Base-by-base conservation (phyloP, 106 monocot species). In the Dendrobium catenatum region DNA sequence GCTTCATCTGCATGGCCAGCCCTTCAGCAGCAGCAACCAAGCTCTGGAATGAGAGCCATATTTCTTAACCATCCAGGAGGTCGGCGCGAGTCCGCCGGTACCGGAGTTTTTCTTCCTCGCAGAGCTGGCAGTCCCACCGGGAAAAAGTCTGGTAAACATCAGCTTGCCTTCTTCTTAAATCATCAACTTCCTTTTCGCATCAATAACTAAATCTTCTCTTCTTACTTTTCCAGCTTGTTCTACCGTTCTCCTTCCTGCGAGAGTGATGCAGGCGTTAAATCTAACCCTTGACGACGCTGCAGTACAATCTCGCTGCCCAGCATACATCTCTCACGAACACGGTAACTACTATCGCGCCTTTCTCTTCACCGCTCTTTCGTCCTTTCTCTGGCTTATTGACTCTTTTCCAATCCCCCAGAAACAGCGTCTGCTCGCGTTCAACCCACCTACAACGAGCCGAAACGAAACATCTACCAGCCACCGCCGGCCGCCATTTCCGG, bases 91-190 rank as follows among this genome's bases (percentile, higher is more conserved):
- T 88, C 89, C 1, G 81, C 82, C 13, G 95, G 95, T n/a, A 94
- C 94, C 33, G 94, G 94, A 20, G 94, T 94, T 0, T 94, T 94
- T 79, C 73, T 94, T 19, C 94, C 94, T 2, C 88, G 91, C 48
- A 72, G 80, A 15, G 79, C 61, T 0, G 87, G 89, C 0, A 55
- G 49, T 16, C 80, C 83, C 1, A 77, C 82, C 1, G 56, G 80
- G 5, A 94, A 85, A 51, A 91, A 89, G 55, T 85, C 88, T 31
- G 82, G 94, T 94, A 73, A 46, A 40, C 54, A 6, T 26, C 16
- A 4, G 0, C 26, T 3, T 11, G 13, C 0, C 4, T 11, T 11
- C 15, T 37, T 11, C 8, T 31, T 15, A 16, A 29, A 4, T 3
- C 27, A 68, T 26, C 11, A n/a, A 76, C n/a, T 20, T 43, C n/a